Conservation (phyloP, 108 stramenopile genomes). For the Cyclotella kingstonii region DNA sequence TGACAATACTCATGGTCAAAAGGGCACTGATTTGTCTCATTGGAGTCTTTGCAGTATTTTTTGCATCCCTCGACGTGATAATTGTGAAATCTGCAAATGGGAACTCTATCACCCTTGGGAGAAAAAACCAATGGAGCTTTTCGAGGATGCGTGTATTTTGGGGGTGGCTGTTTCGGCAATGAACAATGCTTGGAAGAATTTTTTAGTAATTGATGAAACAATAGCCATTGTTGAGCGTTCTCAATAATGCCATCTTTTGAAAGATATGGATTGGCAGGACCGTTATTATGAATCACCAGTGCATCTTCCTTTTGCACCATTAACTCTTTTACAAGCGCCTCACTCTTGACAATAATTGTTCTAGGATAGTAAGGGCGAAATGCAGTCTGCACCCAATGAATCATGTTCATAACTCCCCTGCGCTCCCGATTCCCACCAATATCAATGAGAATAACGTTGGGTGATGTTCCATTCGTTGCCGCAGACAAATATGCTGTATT, state of each 20-base stretch:
- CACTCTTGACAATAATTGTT: constrained; percentile 72
- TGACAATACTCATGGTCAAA: constrained; percentile 85
- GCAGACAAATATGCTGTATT: constrained; percentile 37
- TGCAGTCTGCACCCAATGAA: constrained; percentile 58
- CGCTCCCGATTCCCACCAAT: constrained; percentile 85
- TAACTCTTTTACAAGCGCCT: constrained; percentile 49
- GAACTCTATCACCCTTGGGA: constrained; percentile 51
- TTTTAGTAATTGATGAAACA: constrained; percentile 7
- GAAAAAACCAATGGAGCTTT: constrained; percentile 66
- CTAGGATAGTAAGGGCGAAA: constrained; percentile 40
- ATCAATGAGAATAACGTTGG: constrained; percentile 68
- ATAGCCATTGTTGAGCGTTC: constrained; percentile 35
- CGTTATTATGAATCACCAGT: background rate
- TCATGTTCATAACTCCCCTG: constrained; percentile 56
- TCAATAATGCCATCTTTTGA: constrained; percentile 14
- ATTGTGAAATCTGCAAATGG: constrained; percentile 86
- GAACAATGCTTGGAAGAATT: constrained; percentile 2
- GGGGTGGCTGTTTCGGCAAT: constrained; percentile 11
- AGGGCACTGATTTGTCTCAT: constrained; percentile 38
- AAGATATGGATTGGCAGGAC: background rate
- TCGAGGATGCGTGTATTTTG: constrained; percentile 59
- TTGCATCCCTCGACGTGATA: constrained; percentile 69
- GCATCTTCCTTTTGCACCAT: background rate
- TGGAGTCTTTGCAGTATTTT: constrained; percentile 1
- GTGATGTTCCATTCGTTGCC: constrained; percentile 13